A percentile compares a stretch with the other conserved stretches of the same genome.
Conservation (phyloP, 83 land plant species). For the Isoetes engelmannii region DNA sequence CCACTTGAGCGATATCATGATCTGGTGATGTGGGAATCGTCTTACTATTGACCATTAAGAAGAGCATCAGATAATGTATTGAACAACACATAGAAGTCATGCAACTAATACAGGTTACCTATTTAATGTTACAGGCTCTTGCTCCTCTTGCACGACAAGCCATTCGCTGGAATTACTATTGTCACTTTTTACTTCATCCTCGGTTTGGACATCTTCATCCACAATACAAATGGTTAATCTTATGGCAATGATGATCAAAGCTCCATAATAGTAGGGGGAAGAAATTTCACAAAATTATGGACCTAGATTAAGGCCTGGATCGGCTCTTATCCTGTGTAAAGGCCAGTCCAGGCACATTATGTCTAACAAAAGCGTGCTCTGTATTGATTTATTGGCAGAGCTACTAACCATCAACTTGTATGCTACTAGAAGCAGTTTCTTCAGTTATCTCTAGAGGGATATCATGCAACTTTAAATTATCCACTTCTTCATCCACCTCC, state of each 20-base stretch:
- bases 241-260: no score
- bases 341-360: background rate
- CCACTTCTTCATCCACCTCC: constrained; percentile 71
- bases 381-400: no score
- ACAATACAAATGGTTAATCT: background rate
- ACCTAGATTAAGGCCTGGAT: background rate
- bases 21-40: background rate
- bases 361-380: no score
- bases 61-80: background rate
- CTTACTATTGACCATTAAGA: background rate
- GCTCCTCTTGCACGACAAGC: background rate
- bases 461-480: constrained; percentile 16
- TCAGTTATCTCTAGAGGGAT: no score
- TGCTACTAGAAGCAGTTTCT: no score
- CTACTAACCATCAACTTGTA: no score
- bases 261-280: background rate
- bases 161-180: background rate
- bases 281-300: background rate
- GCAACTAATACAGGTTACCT: background rate
- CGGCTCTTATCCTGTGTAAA: background rate
- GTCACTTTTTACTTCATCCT: constrained; percentile 3
- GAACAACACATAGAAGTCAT: background rate
- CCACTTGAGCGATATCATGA: background rate
- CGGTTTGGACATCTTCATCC: background rate
- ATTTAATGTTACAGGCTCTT: background rate